Conservation (phyloP, 345 rosid genomes). For the Linum trigynum region DNA sequence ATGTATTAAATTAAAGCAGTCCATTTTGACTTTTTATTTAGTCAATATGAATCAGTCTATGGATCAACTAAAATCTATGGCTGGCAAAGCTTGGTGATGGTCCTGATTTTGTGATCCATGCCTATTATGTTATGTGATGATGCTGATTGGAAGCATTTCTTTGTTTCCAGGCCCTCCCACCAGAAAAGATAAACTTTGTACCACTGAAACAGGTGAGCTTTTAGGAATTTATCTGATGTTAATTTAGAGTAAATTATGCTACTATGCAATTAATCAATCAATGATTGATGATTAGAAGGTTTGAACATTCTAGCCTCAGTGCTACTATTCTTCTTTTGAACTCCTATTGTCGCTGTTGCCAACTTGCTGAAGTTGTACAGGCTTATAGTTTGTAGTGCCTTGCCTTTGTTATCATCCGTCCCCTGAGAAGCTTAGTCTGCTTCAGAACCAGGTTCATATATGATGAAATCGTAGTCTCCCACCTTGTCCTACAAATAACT, state of each 20-base stretch:
- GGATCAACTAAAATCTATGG: neutral
- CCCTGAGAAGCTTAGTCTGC: neutral
- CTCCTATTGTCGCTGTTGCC: neutral
- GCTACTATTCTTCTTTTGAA: too few relatives aligned
- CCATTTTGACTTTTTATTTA: too few relatives aligned
- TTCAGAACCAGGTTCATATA: too few relatives aligned
- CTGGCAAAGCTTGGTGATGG: neutral
- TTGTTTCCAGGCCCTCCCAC: slow-evolving; percentile 61
- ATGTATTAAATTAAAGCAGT: neutral
- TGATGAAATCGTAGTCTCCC: neutral
- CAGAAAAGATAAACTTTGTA: slow-evolving; percentile 54
- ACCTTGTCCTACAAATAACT: neutral
- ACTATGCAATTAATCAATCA: too few relatives aligned
- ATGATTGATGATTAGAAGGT: too few relatives aligned
- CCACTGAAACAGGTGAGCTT: slow-evolving; percentile 68
- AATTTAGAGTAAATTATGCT: neutral
- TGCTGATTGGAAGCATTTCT: neutral
- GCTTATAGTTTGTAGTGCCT: neutral
- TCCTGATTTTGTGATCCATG: neutral
- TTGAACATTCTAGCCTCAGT: too few relatives aligned
- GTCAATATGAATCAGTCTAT: neutral
- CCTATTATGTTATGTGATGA: too few relatives aligned
- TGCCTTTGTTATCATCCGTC: too few relatives aligned
- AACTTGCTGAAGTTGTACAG: neutral
- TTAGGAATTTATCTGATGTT: neutral